These are phyloP conservation scores for Phalaenopsis equestris DNA, from an alignment of 106 monocot genomes.

Conservation along the genomic window DNA sequence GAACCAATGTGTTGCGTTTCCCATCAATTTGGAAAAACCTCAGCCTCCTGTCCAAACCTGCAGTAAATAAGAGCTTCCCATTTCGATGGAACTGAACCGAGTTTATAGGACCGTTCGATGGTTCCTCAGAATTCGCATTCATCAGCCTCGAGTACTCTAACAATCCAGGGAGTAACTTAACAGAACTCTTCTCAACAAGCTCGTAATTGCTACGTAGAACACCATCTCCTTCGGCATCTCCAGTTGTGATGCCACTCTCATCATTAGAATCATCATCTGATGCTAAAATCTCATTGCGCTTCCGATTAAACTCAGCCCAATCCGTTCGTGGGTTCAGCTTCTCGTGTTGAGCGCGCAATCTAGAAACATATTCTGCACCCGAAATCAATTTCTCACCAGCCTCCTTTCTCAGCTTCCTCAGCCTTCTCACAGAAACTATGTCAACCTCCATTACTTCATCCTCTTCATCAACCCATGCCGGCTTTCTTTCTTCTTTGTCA, in stretches of 20 bases:
- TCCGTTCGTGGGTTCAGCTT: slow-evolving; percentile 67
- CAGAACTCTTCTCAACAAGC: slow-evolving; percentile 35
- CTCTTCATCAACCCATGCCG: slow-evolving; percentile 74
- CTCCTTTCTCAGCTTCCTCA: slow-evolving; percentile 64
- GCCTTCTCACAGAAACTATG: slow-evolving; percentile 35
- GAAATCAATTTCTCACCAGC: slow-evolving; percentile 45
- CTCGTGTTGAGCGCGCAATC: slow-evolving; percentile 64
- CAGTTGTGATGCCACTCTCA: slow-evolving; percentile 30
- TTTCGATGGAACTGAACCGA: slow-evolving; percentile 87
- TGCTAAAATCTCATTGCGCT: not conserved
- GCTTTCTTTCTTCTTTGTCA: slow-evolving; percentile 24
- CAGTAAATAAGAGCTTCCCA: slow-evolving; percentile 63
- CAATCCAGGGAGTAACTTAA: slow-evolving; percentile 58
- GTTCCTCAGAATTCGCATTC: slow-evolving; percentile 63
- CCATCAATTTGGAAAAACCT: slow-evolving; percentile 90
- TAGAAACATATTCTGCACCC: slow-evolving; percentile 48
- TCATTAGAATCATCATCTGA: slow-evolving; percentile 40
- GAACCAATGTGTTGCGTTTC: slow-evolving; percentile 64
- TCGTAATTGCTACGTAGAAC: slow-evolving; percentile 54
- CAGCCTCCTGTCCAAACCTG: slow-evolving; percentile 52
- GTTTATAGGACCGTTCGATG: slow-evolving; percentile 55
- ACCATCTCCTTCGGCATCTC: slow-evolving; percentile 15
- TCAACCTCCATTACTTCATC: slow-evolving; percentile 50
- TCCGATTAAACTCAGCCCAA: slow-evolving; percentile 45
- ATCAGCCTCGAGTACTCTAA: slow-evolving; percentile 69